Conservation (phyloP, 1,284 basidiomycete species). For the Tranzscheliella williamsii region DNA sequence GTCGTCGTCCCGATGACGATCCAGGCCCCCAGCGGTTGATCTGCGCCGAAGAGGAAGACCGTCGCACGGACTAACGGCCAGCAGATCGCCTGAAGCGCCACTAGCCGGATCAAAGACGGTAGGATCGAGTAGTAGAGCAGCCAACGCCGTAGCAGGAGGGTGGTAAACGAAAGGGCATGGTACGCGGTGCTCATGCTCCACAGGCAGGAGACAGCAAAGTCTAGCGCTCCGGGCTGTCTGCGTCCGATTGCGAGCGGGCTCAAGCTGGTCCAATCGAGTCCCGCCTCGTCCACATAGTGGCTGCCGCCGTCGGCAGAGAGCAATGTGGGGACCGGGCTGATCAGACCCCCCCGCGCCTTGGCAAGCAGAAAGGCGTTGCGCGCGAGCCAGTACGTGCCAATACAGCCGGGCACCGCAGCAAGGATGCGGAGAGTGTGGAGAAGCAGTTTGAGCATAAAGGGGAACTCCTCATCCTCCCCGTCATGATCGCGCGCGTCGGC, state of each 20-base stretch:
- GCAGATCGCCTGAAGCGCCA: slow-evolving; percentile 79
- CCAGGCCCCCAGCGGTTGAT: slow-evolving; percentile 75
- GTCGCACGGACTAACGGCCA: slow-evolving; percentile 84
- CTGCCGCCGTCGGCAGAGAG: slow-evolving; percentile 8
- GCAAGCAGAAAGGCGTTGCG: slow-evolving; percentile 33
- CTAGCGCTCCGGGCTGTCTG: slow-evolving; percentile 33
- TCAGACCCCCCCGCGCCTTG: slow-evolving; percentile 15
- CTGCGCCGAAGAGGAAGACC: slow-evolving; percentile 70
- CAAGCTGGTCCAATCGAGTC: too few relatives aligned
- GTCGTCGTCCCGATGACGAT: slow-evolving; percentile 80
- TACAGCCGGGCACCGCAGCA: slow-evolving; percentile 53
- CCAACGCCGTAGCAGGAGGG: slow-evolving; percentile 79
- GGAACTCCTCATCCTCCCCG: slow-evolving; percentile 39
- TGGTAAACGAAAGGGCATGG: slow-evolving; percentile 77
- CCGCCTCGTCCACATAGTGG: not conserved
- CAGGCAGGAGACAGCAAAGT: slow-evolving; percentile 45
- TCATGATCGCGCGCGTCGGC: slow-evolving; percentile 3
- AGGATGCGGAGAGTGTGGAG: slow-evolving; percentile 54
- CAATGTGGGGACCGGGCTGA: slow-evolving; percentile 15
- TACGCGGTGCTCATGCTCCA: slow-evolving; percentile 72
- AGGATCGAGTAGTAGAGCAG: slow-evolving; percentile 77
- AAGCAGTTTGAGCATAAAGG: slow-evolving; percentile 40
- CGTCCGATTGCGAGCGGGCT: slow-evolving; percentile 12
- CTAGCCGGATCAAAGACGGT: slow-evolving; percentile 77
- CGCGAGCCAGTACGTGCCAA: slow-evolving; percentile 54